Conservation (phyloP, 768 basidiomycete species). For the Leccinum subgranulosum region DNA sequence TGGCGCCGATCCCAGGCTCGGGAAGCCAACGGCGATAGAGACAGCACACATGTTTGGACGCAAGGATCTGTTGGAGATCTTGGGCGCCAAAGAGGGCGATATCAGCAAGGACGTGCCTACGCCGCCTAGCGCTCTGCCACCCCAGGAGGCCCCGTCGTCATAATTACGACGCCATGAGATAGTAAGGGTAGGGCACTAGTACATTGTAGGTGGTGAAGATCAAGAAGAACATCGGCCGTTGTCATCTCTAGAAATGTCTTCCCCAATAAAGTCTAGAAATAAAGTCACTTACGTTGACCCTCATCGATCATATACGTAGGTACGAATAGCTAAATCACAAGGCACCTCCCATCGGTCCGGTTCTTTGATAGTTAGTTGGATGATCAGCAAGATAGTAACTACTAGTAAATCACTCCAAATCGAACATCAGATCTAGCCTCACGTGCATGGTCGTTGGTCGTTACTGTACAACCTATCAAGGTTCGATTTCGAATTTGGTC, state of each 20-base stretch:
- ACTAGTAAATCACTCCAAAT: too few species aligned
- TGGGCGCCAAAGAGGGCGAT: conserved; percentile 62
- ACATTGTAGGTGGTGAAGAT: not conserved
- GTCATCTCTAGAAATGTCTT: not conserved
- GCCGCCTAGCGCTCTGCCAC: conserved; percentile 14
- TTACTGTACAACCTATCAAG: too few species aligned
- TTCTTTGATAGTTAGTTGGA: too few species aligned
- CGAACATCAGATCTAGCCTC: too few species aligned
- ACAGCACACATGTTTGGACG: conserved; percentile 66
- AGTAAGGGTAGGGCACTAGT: not conserved
- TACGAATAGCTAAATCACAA: not conserved
- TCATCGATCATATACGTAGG: not conserved
- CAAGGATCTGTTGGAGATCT: conserved; percentile 48
- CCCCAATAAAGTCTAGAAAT: not conserved
- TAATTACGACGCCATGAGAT: not conserved
- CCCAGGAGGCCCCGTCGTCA: not conserved
- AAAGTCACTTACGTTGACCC: not conserved
- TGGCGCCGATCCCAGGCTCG: conserved; percentile 62
- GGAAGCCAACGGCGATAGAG: conserved; percentile 67
- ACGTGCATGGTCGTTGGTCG: too few species aligned
- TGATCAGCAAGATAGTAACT: too few species aligned
- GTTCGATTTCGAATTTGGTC: not conserved
- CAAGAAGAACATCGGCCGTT: not conserved
- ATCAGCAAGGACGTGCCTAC: conserved; percentile 30
- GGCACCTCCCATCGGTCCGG: not conserved